Percentiles rank a stretch among this genome's conserved stretches.
These are phyloP conservation scores for Sclerotinia sclerotiorum DNA, from an alignment of 2,329 filamentous ascomycete species.

Conservation along the genomic window DNA sequence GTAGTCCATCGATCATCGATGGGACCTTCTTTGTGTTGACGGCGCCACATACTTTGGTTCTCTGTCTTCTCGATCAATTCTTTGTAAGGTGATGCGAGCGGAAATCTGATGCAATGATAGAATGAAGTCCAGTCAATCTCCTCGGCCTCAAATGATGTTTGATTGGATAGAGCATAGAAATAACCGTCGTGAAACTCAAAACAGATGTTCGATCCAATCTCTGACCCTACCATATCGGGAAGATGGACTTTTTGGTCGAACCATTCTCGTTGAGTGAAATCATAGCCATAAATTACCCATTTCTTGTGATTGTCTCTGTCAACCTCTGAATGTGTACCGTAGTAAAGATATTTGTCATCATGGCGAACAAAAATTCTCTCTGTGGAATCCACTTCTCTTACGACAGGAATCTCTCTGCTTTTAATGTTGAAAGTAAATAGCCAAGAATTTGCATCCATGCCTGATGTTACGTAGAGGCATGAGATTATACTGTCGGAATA, in stretches of 20 bases:
- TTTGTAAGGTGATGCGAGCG: constrained; percentile 49
- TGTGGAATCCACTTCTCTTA: constrained; percentile 46
- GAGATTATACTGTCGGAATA: constrained; percentile 58
- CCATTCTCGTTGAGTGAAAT: constrained; percentile 47
- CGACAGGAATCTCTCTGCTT: constrained; percentile 45
- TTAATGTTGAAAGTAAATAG: constrained; percentile 53
- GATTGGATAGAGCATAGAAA: constrained; percentile 70
- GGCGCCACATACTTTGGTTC: constrained; percentile 59
- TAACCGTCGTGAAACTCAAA: constrained; percentile 67
- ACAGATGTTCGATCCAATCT: constrained; percentile 66
- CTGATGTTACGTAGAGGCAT: constrained; percentile 53
- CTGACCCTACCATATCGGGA: constrained; percentile 59
- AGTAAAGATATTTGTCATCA: constrained; percentile 60
- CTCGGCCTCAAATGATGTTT: constrained; percentile 60
- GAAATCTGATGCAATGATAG: constrained; percentile 66
- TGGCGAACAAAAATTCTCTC: constrained; percentile 68
- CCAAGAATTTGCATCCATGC: constrained; percentile 46
- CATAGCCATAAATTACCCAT: constrained; percentile 61
- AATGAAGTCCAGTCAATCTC: constrained; percentile 67
- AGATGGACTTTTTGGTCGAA: constrained; percentile 51
- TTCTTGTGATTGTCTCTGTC: constrained; percentile 56
- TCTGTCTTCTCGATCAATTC: constrained; percentile 45
- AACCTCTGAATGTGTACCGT: constrained; percentile 60
- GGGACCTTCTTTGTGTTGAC: constrained; percentile 66
- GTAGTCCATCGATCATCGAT: constrained; percentile 75